Percentiles rank a stretch among this genome's conserved stretches.
Evolutionary conservation across 768 basidiomycete species (phyloP).

Genomic region (Tubosaeta brunneosetosa): DNA sequence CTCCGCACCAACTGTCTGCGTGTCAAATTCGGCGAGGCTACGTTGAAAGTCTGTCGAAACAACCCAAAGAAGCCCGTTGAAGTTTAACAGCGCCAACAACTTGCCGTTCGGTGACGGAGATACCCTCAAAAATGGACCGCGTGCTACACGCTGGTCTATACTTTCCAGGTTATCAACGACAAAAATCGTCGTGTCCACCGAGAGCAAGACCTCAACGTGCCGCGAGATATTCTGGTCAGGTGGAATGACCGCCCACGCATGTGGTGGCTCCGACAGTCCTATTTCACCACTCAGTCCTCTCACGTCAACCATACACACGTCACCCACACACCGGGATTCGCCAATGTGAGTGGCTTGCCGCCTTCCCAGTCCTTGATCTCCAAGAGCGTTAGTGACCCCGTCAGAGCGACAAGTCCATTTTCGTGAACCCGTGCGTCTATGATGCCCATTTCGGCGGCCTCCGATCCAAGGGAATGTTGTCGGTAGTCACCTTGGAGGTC

Average conservation of each 20-base stretch:
- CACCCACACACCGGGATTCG: constrained; percentile 63
- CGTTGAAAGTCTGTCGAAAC: constrained; percentile 93
- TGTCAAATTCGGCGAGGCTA: constrained; percentile 83
- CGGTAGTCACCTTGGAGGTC: constrained; percentile 81
- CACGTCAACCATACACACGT: constrained; percentile 5
- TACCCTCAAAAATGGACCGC: constrained; percentile 86
- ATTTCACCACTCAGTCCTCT: constrained; percentile 4
- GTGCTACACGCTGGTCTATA: constrained; percentile 80
- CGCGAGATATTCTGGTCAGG: constrained; percentile 86
- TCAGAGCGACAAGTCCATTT: constrained; percentile 81
- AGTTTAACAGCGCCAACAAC: constrained; percentile 79
- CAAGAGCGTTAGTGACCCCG: constrained; percentile 66
- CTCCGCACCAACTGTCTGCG: constrained; percentile 50
- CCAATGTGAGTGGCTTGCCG: constrained; percentile 62
- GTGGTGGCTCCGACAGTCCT: constrained; percentile 77
- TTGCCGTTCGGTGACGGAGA: constrained; percentile 93
- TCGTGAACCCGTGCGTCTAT: constrained; percentile 85
- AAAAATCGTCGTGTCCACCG: constrained; percentile 73
- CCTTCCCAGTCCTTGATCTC: constrained; percentile 92
- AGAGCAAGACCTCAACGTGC: constrained; percentile 85
- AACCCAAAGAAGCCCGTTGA: constrained; percentile 74
- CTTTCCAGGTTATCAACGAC: constrained; percentile 86
- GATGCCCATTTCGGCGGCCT: constrained; percentile 78
- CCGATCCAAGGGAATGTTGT: constrained; percentile 79
- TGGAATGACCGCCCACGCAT: constrained; percentile 84